These are phyloP conservation scores for Carex myosuroides DNA, from an alignment of 176 grass and related monocot species.

Conservation along the genomic window DNA sequence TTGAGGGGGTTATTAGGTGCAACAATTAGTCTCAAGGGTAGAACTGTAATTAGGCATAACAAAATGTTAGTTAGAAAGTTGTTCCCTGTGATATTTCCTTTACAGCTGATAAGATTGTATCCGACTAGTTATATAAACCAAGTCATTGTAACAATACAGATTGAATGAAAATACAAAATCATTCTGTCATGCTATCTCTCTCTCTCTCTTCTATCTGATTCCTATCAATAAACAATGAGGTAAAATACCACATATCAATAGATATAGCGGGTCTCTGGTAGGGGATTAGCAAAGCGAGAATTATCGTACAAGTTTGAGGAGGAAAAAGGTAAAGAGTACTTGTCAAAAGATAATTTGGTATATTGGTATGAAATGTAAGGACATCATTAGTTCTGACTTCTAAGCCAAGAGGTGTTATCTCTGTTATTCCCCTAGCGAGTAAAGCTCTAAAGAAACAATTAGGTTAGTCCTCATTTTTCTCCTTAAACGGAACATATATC, in stretches of 20 bases:
- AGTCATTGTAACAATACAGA: too few species aligned
- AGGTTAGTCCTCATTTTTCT: not conserved
- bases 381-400: not conserved
- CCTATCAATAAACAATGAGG: not conserved
- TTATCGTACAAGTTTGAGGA: not conserved
- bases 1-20: too few species aligned
- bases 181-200: too few species aligned
- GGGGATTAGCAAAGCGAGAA: not conserved
- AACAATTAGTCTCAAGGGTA: too few species aligned
- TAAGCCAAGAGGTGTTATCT: not conserved
- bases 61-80: too few species aligned
- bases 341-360: not conserved
- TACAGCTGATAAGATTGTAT: too few species aligned
- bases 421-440: not conserved
- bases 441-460: not conserved
- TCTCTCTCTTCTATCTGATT: too few species aligned
- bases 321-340: not conserved
- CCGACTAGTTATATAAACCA: too few species aligned
- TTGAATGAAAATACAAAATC: too few species aligned
- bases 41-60: too few species aligned
- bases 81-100: too few species aligned
- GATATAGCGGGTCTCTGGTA: not conserved
- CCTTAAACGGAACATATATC: not conserved
- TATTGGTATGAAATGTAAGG: not conserved
- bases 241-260: not conserved